Evolutionary conservation across 2,329 filamentous ascomycete species (phyloP).

Genomic region (Aspergillus eucalypticola): DNA sequence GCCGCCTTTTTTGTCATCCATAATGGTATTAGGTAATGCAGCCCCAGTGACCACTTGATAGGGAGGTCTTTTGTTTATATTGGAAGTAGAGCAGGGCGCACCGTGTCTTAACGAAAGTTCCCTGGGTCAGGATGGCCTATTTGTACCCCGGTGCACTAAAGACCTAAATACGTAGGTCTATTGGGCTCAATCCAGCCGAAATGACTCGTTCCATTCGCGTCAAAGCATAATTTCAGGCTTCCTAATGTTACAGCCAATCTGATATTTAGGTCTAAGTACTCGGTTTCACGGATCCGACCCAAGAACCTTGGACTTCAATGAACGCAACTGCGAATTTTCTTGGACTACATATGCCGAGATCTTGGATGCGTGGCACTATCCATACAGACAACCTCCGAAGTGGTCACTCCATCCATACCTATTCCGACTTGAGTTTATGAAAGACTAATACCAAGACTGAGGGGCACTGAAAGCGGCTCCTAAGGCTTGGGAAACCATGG

Average conservation of each 20-base stretch:
- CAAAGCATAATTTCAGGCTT: neutral
- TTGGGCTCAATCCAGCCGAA: neutral
- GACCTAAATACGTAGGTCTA: neutral
- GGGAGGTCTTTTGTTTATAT: too few species aligned
- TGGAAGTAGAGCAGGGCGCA: too few species aligned
- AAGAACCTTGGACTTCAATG: neutral
- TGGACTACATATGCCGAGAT: neutral
- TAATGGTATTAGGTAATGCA: neutral
- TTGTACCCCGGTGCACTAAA: neutral
- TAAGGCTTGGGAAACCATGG: neutral
- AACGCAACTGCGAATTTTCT: neutral
- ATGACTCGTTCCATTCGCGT: neutral
- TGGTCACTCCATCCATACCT: neutral
- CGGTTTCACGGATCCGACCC: too few species aligned
- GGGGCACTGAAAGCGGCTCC: neutral
- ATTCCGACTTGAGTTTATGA: neutral
- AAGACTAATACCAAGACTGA: neutral
- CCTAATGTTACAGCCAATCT: neutral
- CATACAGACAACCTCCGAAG: neutral
- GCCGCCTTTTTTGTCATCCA: neutral
- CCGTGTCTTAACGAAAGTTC: neutral
- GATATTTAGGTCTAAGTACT: rapidly evolving
- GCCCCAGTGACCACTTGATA: too few species aligned
- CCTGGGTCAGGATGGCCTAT: neutral
- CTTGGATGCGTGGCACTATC: neutral